phyloP scores from a whole-genome alignment of 305 asterid genomes.

The Solanum hybrid region DNA sequence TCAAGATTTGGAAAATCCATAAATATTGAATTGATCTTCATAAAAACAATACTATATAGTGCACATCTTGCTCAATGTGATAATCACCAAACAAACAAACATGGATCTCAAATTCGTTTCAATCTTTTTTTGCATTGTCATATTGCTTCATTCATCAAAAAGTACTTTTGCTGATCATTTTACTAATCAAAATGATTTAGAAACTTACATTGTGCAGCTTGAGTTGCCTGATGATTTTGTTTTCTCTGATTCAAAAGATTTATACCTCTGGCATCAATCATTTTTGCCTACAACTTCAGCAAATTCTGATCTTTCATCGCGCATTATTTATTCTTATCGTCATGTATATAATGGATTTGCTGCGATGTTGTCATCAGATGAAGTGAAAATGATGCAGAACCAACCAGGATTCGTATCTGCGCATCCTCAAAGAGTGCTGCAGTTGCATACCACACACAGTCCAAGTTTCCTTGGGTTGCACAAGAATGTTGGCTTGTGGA shows the following conservation, averaged over 20 bases:
- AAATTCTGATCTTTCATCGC: slow-evolving; percentile 4
- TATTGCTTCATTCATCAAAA: not conserved
- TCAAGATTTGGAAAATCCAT: not conserved
- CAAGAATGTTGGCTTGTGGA: slow-evolving; percentile 36
- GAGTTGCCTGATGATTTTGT: not conserved
- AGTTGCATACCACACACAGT: slow-evolving; percentile 28
- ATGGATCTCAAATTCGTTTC: not conserved
- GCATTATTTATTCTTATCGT: slow-evolving; percentile 19
- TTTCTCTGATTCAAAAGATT: slow-evolving; percentile 2
- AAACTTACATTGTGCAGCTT: slow-evolving; percentile 20
- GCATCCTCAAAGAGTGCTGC: slow-evolving; percentile 7
- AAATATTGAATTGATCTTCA: not conserved
- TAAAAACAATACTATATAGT: not conserved
- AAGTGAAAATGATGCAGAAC: slow-evolving; percentile 22
- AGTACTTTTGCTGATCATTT: not conserved
- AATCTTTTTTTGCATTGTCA: not conserved
- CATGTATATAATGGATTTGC: slow-evolving; percentile 32
- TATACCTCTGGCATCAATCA: slow-evolving; percentile 21
- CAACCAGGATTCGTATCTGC: slow-evolving; percentile 30
- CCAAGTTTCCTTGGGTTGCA: slow-evolving; percentile 36
- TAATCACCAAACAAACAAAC: not conserved
- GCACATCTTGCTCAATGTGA: not conserved
- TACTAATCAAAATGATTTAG: not conserved
- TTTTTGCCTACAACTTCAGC: slow-evolving; percentile 17
- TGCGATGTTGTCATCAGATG: slow-evolving; percentile 19